Evolutionary conservation across 768 basidiomycete species (phyloP).

Genomic region (Auriculariales sp.): DNA sequence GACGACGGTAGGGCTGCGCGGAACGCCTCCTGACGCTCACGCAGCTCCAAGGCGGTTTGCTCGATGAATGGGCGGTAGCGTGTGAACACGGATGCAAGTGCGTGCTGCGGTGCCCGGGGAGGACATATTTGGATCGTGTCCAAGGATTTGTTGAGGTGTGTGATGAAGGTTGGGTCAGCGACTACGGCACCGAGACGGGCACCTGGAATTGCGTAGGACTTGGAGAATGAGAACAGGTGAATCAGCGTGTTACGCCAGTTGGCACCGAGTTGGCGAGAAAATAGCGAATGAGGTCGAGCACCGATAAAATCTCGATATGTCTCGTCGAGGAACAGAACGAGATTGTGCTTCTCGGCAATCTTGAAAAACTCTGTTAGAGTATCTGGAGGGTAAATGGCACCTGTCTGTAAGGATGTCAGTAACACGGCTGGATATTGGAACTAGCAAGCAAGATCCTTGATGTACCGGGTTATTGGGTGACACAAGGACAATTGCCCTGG

Average conservation of each 20-base stretch:
- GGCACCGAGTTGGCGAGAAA: conserved; percentile 16
- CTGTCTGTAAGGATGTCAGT: conserved; percentile 30
- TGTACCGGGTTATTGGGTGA: conserved; percentile 63
- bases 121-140: conserved; percentile 75
- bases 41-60: conserved; percentile 32
- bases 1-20: conserved; percentile 25
- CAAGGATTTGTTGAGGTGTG: conserved; percentile 41
- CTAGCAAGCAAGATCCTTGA: conserved; percentile 6
- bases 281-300: conserved; percentile 45
- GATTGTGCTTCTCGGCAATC: conserved; percentile 35
- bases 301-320: conserved; percentile 74
- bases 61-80: conserved; percentile 37
- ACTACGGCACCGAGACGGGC: conserved; percentile 64
- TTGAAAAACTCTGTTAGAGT: conserved; percentile 44
- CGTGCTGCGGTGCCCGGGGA: conserved; percentile 57
- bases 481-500: conserved; percentile 58
- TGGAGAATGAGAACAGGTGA: conserved; percentile 69
- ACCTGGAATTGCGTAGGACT: conserved; percentile 68
- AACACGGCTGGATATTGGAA: neutral
- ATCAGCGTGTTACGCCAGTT: conserved; percentile 48
- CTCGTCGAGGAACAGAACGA: conserved; percentile 74
- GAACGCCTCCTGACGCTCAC: conserved; percentile 44
- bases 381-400: conserved; percentile 45
- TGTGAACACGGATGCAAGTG: conserved; percentile 41
- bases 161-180: conserved; percentile 40